Evolutionary conservation across 371 early-diverging fungal species (phyloP).

Genomic region (Rhizopus arrhizus): DNA sequence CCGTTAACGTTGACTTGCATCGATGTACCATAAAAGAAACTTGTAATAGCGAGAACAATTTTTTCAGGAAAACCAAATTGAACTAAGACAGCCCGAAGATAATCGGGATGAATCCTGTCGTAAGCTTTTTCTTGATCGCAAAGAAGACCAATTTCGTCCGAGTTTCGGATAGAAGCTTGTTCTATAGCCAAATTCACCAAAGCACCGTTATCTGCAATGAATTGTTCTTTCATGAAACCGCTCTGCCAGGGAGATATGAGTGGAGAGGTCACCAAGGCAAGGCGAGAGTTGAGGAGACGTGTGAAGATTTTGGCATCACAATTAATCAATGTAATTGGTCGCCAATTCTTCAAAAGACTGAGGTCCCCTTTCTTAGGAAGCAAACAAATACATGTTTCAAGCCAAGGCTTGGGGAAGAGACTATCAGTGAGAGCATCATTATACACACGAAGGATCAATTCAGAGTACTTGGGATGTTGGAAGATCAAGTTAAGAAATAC

Average conservation of each 20-base stretch:
- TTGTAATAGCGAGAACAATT: not conserved
- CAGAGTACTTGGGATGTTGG: no score
- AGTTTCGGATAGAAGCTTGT: slow-evolving; percentile 2
- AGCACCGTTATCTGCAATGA: slow-evolving; percentile 16
- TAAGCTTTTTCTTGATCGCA: slow-evolving; percentile 27
- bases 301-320: slow-evolving; percentile 33
- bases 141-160: slow-evolving; percentile 8
- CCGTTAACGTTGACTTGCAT: slow-evolving; percentile 5
- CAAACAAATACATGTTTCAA: slow-evolving; percentile 17
- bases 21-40: not conserved
- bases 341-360: not conserved
- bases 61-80: slow-evolving; percentile 14
- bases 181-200: slow-evolving; percentile 1
- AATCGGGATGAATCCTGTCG: slow-evolving; percentile 19
- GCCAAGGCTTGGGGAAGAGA: slow-evolving; percentile 17
- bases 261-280: not conserved
- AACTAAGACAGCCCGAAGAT: not conserved
- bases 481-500: not conserved
- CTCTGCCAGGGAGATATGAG: slow-evolving; percentile 12
- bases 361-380: slow-evolving; percentile 20
- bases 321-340: slow-evolving; percentile 22
- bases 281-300: slow-evolving; percentile 16
- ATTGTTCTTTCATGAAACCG: slow-evolving; percentile 5
- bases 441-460: not conserved
- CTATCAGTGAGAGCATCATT: slow-evolving; percentile 1